A percentile compares a stretch with the other conserved stretches of the same genome.
Evolutionary conservation across 2,329 filamentous ascomycete genomes (phyloP).

Genomic region (Ophiostoma ips): DNA sequence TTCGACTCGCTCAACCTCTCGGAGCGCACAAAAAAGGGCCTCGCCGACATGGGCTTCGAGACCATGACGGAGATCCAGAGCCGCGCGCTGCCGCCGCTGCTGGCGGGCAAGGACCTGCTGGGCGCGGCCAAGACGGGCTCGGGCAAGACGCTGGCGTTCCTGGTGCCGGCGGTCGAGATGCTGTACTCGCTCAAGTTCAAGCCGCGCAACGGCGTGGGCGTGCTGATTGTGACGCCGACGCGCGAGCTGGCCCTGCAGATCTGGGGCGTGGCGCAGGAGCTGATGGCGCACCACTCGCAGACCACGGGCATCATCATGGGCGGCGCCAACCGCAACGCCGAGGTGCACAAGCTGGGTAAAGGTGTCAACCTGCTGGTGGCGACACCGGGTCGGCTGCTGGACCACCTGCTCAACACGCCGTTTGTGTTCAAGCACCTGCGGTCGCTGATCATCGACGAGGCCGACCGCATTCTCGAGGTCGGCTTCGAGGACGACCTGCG

Average conservation of each 20-base stretch:
- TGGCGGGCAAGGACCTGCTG: conserved; percentile 79
- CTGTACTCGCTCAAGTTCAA: conserved; percentile 83
- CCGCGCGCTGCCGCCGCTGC: conserved; percentile 70
- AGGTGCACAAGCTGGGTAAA: conserved; percentile 87
- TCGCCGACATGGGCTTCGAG: conserved; percentile 82
- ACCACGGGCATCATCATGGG: conserved; percentile 68
- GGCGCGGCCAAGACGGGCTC: conserved; percentile 85
- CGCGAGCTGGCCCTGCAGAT: conserved; percentile 91
- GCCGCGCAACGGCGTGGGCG: conserved; percentile 83
- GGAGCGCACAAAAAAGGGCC: conserved; percentile 76
- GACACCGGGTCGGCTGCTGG: conserved; percentile 80
- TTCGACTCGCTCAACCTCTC: conserved; percentile 77
- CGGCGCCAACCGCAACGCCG: conserved; percentile 77
- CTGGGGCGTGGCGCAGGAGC: conserved; percentile 83
- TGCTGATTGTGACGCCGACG: conserved; percentile 84
- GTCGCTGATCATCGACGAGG: conserved; percentile 88
- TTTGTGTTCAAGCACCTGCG: conserved; percentile 90
- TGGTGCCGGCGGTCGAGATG: conserved; percentile 92
- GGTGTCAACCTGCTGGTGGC: conserved; percentile 91
- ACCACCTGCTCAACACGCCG: conserved; percentile 86
- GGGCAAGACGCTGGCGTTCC: conserved; percentile 88
- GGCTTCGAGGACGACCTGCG: conserved; percentile 99
- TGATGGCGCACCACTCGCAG: conserved; percentile 86
- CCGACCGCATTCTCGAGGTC: conserved; percentile 89
- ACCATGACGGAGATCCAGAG: conserved; percentile 94